These are phyloP conservation scores for Funneliformis geosporum DNA, from an alignment of 192 early-diverging fungal genomes.

Conservation along the genomic window DNA sequence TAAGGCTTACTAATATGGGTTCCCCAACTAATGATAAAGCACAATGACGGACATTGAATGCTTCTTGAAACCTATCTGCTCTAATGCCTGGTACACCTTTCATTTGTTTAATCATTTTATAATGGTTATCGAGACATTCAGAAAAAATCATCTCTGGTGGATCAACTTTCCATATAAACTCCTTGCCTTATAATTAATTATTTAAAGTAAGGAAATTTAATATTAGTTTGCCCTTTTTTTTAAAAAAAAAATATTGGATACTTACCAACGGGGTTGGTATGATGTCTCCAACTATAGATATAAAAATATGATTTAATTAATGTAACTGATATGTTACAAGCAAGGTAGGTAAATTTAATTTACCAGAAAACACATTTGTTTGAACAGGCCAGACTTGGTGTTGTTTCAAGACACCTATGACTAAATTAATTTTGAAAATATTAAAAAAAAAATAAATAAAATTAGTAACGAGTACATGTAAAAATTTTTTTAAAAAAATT, in stretches of 20 bases:
- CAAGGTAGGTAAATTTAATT: constrained; percentile 15
- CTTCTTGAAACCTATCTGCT: constrained; percentile 73
- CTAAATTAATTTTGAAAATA: not conserved
- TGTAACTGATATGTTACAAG: too few relatives aligned
- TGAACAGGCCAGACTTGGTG: constrained; percentile 73
- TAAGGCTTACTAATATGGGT: constrained; percentile 51
- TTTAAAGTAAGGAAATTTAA: not conserved
- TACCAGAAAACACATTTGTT: constrained; percentile 72
- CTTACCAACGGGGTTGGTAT: constrained; percentile 73
- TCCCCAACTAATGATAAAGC: constrained; percentile 73
- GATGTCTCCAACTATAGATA: constrained; percentile 61
- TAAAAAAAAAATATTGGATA: constrained; percentile 45
- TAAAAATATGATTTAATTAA: too few relatives aligned
- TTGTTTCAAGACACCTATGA: constrained; percentile 76
- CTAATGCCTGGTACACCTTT: constrained; percentile 77
- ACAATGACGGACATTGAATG: constrained; percentile 62
- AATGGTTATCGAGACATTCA: constrained; percentile 69
- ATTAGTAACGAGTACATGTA: too few relatives aligned
- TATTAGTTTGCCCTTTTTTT: not conserved
- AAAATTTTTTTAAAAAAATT: not conserved
- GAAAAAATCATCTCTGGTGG: constrained; percentile 65
- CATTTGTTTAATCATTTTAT: constrained; percentile 74
- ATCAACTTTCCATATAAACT: constrained; percentile 65
- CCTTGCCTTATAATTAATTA: not conserved
- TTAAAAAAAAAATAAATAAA: not conserved